phyloP scores from a whole-genome alignment of 2,329 filamentous ascomycete genomes.

The Xylariales sp. region DNA sequence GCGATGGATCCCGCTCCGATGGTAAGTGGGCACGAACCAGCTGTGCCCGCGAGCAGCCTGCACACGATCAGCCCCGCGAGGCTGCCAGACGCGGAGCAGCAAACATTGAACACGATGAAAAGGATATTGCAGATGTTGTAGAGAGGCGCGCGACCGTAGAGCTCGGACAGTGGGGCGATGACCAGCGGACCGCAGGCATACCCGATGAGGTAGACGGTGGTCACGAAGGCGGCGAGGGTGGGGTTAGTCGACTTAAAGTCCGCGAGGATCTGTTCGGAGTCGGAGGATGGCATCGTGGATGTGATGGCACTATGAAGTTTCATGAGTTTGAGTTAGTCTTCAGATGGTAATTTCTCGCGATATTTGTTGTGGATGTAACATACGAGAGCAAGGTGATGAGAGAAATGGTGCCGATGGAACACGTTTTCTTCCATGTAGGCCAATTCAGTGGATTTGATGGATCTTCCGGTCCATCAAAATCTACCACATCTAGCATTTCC shows the following conservation, averaged over 20 bases:
- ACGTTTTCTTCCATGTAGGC: slow-evolving; percentile 31
- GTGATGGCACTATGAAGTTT: slow-evolving; percentile 35
- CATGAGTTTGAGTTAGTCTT: too few species aligned
- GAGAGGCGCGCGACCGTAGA: slow-evolving; percentile 57
- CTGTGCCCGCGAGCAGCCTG: slow-evolving; percentile 54
- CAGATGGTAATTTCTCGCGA: too few species aligned
- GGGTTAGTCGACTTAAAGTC: slow-evolving; percentile 39
- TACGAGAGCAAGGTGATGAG: slow-evolving; percentile 19
- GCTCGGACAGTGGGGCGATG: slow-evolving; percentile 55
- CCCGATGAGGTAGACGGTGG: slow-evolving; percentile 58
- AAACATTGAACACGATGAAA: slow-evolving; percentile 61
- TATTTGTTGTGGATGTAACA: too few species aligned
- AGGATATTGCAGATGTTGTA: slow-evolving; percentile 53
- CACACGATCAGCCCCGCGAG: slow-evolving; percentile 54
- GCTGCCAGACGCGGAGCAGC: slow-evolving; percentile 54
- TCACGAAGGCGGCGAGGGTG: slow-evolving; percentile 46
- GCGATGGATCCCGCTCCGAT: slow-evolving; percentile 50
- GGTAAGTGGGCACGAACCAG: slow-evolving; percentile 50
- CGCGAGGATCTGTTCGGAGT: slow-evolving; percentile 34
- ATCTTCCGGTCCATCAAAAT: slow-evolving; percentile 14
- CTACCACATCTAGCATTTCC: slow-evolving; percentile 12
- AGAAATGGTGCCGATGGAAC: slow-evolving; percentile 19
- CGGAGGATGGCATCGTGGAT: slow-evolving; percentile 55
- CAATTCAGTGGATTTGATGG: slow-evolving; percentile 41
- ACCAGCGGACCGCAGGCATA: slow-evolving; percentile 55